Evolutionary conservation across 2,329 filamentous ascomycete species (phyloP).

Genomic region (Drechslerella dactyloides): DNA sequence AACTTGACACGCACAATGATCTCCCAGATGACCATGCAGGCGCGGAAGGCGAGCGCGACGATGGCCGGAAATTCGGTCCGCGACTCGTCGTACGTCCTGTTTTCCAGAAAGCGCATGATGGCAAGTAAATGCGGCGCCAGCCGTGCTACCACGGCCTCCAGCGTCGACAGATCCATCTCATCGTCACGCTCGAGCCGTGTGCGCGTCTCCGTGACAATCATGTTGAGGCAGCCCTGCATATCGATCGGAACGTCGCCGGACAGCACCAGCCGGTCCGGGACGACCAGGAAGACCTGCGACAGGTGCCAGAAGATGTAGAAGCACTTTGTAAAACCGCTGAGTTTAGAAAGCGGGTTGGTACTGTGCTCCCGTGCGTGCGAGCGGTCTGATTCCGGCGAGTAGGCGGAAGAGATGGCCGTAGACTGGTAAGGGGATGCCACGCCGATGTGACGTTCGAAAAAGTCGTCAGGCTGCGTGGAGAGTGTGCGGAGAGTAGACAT

Average conservation of each 20-base stretch:
- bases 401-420: slow-evolving; percentile 12
- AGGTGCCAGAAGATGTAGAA: slow-evolving; percentile 55
- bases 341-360: slow-evolving; percentile 42
- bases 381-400: slow-evolving; percentile 45
- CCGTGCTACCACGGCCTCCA: slow-evolving; percentile 44
- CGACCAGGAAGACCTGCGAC: slow-evolving; percentile 53
- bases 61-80: slow-evolving; percentile 54
- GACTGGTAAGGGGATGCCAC: slow-evolving; percentile 40
- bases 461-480: slow-evolving; percentile 44
- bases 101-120: slow-evolving; percentile 53
- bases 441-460: slow-evolving; percentile 50
- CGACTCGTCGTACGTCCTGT: slow-evolving; percentile 51
- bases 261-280: slow-evolving; percentile 53
- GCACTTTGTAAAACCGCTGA: slow-evolving; percentile 54
- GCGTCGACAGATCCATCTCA: slow-evolving; percentile 36
- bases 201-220: slow-evolving; percentile 52
- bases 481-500: slow-evolving; percentile 45
- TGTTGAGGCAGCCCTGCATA: slow-evolving; percentile 53
- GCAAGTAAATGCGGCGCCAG: slow-evolving; percentile 52
- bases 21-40: slow-evolving; percentile 55
- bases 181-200: slow-evolving; percentile 40
- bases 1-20: slow-evolving; percentile 53
- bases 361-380: slow-evolving; percentile 18
- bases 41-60: slow-evolving; percentile 54
- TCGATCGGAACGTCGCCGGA: slow-evolving; percentile 54